A percentile compares a stretch with the other conserved stretches of the same genome.
Conservation (phyloP, 495 filamentous ascomycete genomes). For the Cercophora samala region DNA sequence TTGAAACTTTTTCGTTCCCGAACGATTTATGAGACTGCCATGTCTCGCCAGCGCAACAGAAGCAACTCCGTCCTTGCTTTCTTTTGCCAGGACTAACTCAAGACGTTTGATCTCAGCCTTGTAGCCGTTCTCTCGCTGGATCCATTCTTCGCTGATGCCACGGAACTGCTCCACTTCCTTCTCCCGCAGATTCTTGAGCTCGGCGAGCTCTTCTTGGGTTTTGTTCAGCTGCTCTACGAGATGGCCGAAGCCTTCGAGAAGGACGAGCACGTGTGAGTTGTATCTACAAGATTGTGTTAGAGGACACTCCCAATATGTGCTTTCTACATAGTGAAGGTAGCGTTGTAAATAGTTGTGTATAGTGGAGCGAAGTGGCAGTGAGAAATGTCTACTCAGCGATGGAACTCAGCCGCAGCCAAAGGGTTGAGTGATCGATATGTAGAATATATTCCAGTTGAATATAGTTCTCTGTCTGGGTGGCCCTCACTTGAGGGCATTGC, state of each 20-base stretch:
- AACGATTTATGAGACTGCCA: conserved; percentile 41
- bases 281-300: conserved; percentile 24
- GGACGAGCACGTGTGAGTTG: conserved; percentile 40
- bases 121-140: conserved; percentile 39
- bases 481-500: too few species aligned
- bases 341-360: too few species aligned
- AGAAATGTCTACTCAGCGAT: too few species aligned
- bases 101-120: conserved; percentile 49
- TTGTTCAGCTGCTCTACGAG: conserved; percentile 21
- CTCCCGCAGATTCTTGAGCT: conserved; percentile 34
- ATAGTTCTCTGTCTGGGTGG: too few species aligned
- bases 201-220: conserved; percentile 24
- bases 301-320: neutral
- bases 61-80: conserved; percentile 47
- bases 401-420: too few species aligned
- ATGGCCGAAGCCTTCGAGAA: conserved; percentile 41
- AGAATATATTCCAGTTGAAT: too few species aligned
- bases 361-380: too few species aligned
- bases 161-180: conserved; percentile 41
- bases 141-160: conserved; percentile 41
- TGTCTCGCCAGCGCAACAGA: conserved; percentile 45
- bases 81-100: conserved; percentile 45
- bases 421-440: too few species aligned
- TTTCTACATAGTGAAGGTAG: too few species aligned
- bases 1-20: conserved; percentile 32